Evolutionary conservation across 2,329 filamentous ascomycete species (phyloP).

Genomic region (Aureobasidium lini): DNA sequence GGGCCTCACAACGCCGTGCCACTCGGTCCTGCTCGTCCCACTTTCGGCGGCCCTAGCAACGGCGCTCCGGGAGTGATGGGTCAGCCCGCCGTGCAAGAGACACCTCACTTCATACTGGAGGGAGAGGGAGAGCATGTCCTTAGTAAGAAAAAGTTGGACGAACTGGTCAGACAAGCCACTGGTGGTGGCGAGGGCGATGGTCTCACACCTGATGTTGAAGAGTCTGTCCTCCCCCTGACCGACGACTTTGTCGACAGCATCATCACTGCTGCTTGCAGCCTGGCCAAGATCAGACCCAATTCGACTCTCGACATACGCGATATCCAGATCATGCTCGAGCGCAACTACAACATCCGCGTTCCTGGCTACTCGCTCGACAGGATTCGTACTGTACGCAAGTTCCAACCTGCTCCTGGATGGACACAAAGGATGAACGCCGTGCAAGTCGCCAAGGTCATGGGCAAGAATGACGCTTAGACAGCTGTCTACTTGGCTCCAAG

Average conservation of each 20-base stretch:
- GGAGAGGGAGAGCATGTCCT: slow-evolving; percentile 86
- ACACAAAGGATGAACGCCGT: slow-evolving; percentile 96
- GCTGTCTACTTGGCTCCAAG: slow-evolving; percentile 55
- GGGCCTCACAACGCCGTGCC: slow-evolving; percentile 65
- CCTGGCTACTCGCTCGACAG: slow-evolving; percentile 94
- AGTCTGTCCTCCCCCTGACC: slow-evolving; percentile 80
- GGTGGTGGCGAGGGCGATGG: slow-evolving; percentile 67
- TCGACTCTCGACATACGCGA: slow-evolving; percentile 76
- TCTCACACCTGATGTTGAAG: slow-evolving; percentile 87
- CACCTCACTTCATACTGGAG: slow-evolving; percentile 78
- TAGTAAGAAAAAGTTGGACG: slow-evolving; percentile 97
- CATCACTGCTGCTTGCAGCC: slow-evolving; percentile 75
- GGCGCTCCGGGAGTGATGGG: slow-evolving; percentile 75
- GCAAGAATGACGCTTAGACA: slow-evolving; percentile 20
- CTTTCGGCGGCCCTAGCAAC: slow-evolving; percentile 61
- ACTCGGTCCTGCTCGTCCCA: slow-evolving; percentile 69
- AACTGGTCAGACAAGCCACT: slow-evolving; percentile 87
- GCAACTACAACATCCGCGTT: slow-evolving; percentile 69
- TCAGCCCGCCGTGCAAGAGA: slow-evolving; percentile 75
- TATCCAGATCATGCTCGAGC: slow-evolving; percentile 48
- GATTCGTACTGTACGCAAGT: slow-evolving; percentile 86
- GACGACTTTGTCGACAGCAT: slow-evolving; percentile 95
- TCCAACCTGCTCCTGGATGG: slow-evolving; percentile 84
- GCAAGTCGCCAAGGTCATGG: slow-evolving; percentile 76
- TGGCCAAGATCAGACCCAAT: slow-evolving; percentile 86